Percentiles rank a stretch among this genome's conserved stretches.
Evolutionary conservation across 2,329 filamentous ascomycete species (phyloP).

Genomic region (Colletotrichum sp.): DNA sequence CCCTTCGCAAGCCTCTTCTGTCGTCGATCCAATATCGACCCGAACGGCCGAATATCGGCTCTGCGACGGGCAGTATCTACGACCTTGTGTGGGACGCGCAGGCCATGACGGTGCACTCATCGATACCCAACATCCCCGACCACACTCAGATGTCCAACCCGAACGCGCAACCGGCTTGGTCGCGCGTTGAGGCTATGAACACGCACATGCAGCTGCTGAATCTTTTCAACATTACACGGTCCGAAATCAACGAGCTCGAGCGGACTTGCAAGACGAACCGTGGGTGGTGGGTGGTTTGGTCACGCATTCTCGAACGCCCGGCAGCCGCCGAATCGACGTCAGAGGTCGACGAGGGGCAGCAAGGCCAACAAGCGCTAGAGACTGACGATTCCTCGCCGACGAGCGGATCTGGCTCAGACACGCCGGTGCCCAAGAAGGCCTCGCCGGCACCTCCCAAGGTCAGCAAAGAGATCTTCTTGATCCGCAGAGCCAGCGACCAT

Average conservation of each 20-base stretch:
- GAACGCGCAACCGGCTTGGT: conserved; percentile 47
- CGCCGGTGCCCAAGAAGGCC: background rate
- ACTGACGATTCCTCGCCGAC: background rate
- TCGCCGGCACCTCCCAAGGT: conserved; percentile 22
- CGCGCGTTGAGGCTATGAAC: conserved; percentile 66
- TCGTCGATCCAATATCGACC: conserved; percentile 63
- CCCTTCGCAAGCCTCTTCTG: conserved; percentile 62
- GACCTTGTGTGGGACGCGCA: conserved; percentile 68
- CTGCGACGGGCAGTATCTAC: conserved; percentile 53
- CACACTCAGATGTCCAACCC: conserved; percentile 28
- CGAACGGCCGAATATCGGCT: conserved; percentile 46
- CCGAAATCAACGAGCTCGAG: conserved; percentile 54
- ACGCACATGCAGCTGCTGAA: conserved; percentile 70
- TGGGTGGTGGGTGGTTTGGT: conserved; percentile 76
- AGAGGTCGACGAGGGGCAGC: background rate
- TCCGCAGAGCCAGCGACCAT: conserved; percentile 66
- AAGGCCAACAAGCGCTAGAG: background rate
- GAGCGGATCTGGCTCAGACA: background rate
- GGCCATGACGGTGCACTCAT: conserved; percentile 63
- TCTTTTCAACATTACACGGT: conserved; percentile 54
- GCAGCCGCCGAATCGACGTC: background rate
- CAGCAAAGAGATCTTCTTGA: conserved; percentile 66
- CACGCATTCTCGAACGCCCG: conserved; percentile 52
- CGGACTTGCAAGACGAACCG: conserved; percentile 69
- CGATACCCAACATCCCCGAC: conserved; percentile 70